Conservation (phyloP, 257 asterid species). For the Jacaranda copaia region DNA sequence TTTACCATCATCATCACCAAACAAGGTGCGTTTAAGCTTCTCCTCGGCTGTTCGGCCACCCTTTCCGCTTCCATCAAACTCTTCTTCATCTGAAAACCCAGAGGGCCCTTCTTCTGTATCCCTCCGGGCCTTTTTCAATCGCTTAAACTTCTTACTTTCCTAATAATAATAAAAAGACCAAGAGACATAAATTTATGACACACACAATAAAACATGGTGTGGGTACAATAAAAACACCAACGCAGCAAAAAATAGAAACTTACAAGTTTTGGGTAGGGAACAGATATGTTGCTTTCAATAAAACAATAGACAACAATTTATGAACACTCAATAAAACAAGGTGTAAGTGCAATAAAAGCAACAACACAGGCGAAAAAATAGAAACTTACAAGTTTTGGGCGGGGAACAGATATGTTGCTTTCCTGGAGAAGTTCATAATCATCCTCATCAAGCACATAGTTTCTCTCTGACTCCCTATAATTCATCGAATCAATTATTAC, state of each 20-base stretch:
- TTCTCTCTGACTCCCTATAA: slow-evolving; percentile 76
- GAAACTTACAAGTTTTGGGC: slow-evolving; percentile 55
- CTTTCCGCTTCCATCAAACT: slow-evolving; percentile 69
- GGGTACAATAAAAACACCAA: slow-evolving; percentile 14
- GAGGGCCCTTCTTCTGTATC: slow-evolving; percentile 75
- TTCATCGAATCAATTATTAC: background rate
- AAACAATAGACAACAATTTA: background rate
- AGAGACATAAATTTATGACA: background rate
- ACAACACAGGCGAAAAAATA: background rate
- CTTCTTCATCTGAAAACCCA: slow-evolving; percentile 84
- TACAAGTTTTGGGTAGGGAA: slow-evolving; percentile 76
- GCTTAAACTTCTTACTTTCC: slow-evolving; percentile 86
- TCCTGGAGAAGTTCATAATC: slow-evolving; percentile 96
- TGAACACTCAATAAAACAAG: background rate
- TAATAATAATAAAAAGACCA: slow-evolving; percentile 35
- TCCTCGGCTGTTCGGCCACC: slow-evolving; percentile 83
- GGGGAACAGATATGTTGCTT: slow-evolving; percentile 83
- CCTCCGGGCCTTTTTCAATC: slow-evolving; percentile 86
- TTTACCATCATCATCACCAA: slow-evolving; percentile 91
- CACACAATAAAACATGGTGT: background rate
- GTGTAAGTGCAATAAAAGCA: background rate
- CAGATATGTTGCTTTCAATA: slow-evolving; percentile 78
- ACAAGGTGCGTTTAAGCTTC: slow-evolving; percentile 76
- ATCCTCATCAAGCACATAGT: slow-evolving; percentile 82
- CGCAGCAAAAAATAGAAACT: slow-evolving; percentile 2